Percentiles rank a stretch among this genome's conserved stretches.
Conservation (phyloP, 2,329 filamentous ascomycete species). For the Dendryphion nanum region DNA sequence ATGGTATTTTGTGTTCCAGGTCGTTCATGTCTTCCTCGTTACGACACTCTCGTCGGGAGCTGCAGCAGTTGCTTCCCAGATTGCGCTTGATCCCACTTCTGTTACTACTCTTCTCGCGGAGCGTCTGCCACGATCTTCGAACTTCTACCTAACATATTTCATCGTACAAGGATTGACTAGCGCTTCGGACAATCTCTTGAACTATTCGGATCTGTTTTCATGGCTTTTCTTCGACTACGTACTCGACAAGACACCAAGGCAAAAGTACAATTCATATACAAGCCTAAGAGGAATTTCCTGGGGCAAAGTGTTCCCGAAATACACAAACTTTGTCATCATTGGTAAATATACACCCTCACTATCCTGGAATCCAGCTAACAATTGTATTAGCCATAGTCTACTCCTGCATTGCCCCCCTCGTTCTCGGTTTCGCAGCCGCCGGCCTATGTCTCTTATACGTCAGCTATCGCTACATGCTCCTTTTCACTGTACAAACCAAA, state of each 20-base stretch:
- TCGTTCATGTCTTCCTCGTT: slow-evolving; percentile 89
- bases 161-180: slow-evolving; percentile 85
- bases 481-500: slow-evolving; percentile 78
- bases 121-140: slow-evolving; percentile 79
- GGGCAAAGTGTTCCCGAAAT: slow-evolving; percentile 43
- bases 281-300: slow-evolving; percentile 35
- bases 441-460: slow-evolving; percentile 81
- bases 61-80: slow-evolving; percentile 62
- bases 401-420: slow-evolving; percentile 79
- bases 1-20: slow-evolving; percentile 85
- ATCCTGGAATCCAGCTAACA: neutral
- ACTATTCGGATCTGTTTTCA: slow-evolving; percentile 70
- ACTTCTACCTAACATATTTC: slow-evolving; percentile 95
- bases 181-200: slow-evolving; percentile 71
- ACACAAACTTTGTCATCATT: slow-evolving; percentile 41
- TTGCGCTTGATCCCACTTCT: slow-evolving; percentile 61
- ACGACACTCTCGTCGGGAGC: slow-evolving; percentile 81
- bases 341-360: slow-evolving; percentile 21
- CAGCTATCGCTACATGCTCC: slow-evolving; percentile 85
- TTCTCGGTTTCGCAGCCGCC: slow-evolving; percentile 76
- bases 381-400: slow-evolving; percentile 69
- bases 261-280: slow-evolving; percentile 38
- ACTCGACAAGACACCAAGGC: slow-evolving; percentile 68
- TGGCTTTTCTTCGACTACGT: slow-evolving; percentile 73
- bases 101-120: slow-evolving; percentile 66